Conservation (phyloP, 176 grass and related monocot species). For the Raddia distichophylla region DNA sequence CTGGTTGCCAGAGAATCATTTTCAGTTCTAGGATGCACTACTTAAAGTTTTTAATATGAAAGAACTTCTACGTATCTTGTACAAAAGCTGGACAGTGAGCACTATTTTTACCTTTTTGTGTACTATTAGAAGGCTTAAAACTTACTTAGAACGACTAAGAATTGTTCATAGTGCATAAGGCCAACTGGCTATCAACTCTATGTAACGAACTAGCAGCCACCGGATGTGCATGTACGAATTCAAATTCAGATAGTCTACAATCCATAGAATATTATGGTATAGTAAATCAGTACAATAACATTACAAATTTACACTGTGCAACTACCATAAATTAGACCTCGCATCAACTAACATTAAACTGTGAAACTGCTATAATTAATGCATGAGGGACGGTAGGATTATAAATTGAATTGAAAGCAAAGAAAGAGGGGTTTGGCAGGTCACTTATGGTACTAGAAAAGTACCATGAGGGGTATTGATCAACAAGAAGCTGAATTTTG, state of each 20-base stretch:
- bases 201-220: not conserved
- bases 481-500: conserved; percentile 96
- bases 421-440: not conserved
- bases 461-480: conserved; percentile 91
- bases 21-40: not conserved
- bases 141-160: not conserved
- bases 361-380: not conserved
- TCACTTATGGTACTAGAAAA: conserved; percentile 11
- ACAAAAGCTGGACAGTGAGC: not conserved
- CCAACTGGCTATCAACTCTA: not conserved
- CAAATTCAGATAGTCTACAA: conserved; percentile 10
- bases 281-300: not conserved
- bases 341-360: conserved; percentile 1
- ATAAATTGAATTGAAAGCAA: conserved; percentile 14
- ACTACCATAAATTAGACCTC: conserved; percentile 11
- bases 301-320: not conserved
- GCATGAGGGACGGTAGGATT: not conserved
- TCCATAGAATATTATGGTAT: not conserved
- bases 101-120: not conserved
- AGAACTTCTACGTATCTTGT: not conserved
- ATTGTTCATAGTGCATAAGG: not conserved
- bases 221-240: not conserved
- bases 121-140: not conserved
- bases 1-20: not conserved
- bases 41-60: too few relatives aligned